Evolutionary conservation across 2,329 filamentous ascomycete genomes (phyloP).

Genomic region (Aspergillus udagawae): DNA sequence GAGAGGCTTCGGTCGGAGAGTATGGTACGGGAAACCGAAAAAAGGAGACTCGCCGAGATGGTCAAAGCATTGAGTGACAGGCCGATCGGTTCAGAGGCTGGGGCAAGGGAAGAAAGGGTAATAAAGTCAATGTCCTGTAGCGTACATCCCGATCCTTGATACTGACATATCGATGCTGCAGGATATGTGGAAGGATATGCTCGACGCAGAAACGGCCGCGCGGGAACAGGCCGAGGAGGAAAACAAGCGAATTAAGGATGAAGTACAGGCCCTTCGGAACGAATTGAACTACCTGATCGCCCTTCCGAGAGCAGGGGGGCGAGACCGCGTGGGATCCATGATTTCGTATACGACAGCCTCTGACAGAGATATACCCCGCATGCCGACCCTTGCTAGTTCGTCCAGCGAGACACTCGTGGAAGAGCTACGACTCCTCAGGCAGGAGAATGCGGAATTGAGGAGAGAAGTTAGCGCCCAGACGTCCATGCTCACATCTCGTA

Average conservation of each 20-base stretch:
- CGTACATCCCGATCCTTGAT: constrained; percentile 6
- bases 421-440: constrained; percentile 78
- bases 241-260: constrained; percentile 76
- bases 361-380: constrained; percentile 34
- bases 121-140: constrained; percentile 16
- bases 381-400: constrained; percentile 51
- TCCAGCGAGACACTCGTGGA: constrained; percentile 70
- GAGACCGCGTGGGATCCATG: constrained; percentile 33
- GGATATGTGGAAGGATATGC: constrained; percentile 91
- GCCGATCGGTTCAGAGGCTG: constrained; percentile 46
- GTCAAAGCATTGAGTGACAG: constrained; percentile 62
- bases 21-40: constrained; percentile 75
- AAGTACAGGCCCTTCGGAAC: constrained; percentile 66
- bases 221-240: constrained; percentile 90
- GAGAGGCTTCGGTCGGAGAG: constrained; percentile 77
- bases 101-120: constrained; percentile 47
- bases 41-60: constrained; percentile 78
- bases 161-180: constrained; percentile 30
- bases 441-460: constrained; percentile 87
- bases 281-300: constrained; percentile 31
- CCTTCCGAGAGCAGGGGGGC: constrained; percentile 29
- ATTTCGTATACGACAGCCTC: constrained; percentile 36
- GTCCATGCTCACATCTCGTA: constrained; percentile 93
- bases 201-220: constrained; percentile 85
- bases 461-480: constrained; percentile 93